Evolutionary conservation across 257 asterid species (phyloP), one percentile per base, ranked within the genome.

Genomic region (Jacaranda mimosifolia): DNA sequence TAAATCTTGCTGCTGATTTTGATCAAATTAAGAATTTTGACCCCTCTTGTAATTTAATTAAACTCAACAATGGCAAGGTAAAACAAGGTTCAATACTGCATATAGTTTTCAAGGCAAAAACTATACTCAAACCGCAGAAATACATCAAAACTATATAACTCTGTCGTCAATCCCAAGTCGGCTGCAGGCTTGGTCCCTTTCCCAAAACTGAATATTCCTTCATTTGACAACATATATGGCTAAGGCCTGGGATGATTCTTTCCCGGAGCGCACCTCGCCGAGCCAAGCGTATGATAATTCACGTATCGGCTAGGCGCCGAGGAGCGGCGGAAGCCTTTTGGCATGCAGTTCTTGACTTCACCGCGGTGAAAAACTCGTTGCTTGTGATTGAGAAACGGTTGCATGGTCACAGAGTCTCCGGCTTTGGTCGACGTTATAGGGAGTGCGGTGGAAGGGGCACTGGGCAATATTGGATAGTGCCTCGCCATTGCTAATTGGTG

Each of bases 281-380:
- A 80, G 13, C 93, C 92, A 6, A 86, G 80, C 6, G 87, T 75
- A 14, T 87, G 89, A 21, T 81, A 85, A 48, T 94, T 94, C 40
- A 88, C 96, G 60, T 62, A 88, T 5, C 96, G 94, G 74, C 97
- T 92, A 1, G 98, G 98, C 5, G 92, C 97, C 0, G 98, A 94
- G 5, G 98, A 86, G 67, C 83, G 97, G 64, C 84, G 81, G 8
- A 84, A 48, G 26, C 97, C 97, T 68, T 92, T 94, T 0, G 98
- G 97, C 93, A 83, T 87, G 82, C 98, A 94, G 57, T 87, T 78
- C 81, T 83, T 85, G 19, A 92, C 68, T 72, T 77, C 88, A 17
- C 70, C 70, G 42, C 62, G 77, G 64, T 66, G 87, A 14, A 86
- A 85, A 56, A 76, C 67, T 3, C 74, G 56, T 1, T 70, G 78